Evolutionary conservation across 176 grass and related monocot genomes (phyloP).

Genomic region (Themeda triandra): DNA sequence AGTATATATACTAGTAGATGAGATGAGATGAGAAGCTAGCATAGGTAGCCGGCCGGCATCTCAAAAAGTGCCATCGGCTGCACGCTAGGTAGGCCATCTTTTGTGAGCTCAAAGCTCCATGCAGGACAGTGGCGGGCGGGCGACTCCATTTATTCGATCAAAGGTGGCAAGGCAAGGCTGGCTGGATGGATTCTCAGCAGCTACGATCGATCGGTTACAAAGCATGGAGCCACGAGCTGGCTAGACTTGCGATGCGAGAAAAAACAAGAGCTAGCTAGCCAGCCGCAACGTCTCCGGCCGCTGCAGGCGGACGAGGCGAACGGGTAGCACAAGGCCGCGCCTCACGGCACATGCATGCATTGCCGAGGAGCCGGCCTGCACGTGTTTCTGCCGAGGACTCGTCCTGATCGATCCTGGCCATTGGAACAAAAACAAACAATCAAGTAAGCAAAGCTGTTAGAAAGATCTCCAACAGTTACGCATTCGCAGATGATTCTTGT

Average conservation of each 20-base stretch:
- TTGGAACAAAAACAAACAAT: neutral
- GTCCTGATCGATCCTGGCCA: slow-evolving; percentile 7
- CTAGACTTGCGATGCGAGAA: neutral
- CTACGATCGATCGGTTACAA: neutral
- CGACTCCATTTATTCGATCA: slow-evolving; percentile 37
- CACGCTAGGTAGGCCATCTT: slow-evolving; percentile 7
- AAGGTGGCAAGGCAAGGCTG: neutral
- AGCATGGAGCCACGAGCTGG: slow-evolving; percentile 8
- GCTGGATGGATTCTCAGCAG: slow-evolving; percentile 24
- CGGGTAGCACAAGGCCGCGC: slow-evolving; percentile 39
- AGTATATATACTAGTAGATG: neutral
- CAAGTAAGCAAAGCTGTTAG: neutral
- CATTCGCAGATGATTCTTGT: too few species aligned
- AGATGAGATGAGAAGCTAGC: neutral
- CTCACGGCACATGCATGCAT: neutral
- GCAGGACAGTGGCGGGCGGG: neutral
- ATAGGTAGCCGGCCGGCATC: neutral
- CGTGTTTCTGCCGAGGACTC: neutral
- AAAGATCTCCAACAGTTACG: too few species aligned
- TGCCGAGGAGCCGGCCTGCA: neutral
- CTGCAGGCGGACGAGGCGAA: slow-evolving; percentile 10
- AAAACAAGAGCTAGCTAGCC: neutral
- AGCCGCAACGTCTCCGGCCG: neutral
- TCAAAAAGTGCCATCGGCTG: neutral
- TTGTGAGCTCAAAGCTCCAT: slow-evolving; percentile 23